Conservation (phyloP, 768 basidiomycete species). For the Agrocybe praecox region DNA sequence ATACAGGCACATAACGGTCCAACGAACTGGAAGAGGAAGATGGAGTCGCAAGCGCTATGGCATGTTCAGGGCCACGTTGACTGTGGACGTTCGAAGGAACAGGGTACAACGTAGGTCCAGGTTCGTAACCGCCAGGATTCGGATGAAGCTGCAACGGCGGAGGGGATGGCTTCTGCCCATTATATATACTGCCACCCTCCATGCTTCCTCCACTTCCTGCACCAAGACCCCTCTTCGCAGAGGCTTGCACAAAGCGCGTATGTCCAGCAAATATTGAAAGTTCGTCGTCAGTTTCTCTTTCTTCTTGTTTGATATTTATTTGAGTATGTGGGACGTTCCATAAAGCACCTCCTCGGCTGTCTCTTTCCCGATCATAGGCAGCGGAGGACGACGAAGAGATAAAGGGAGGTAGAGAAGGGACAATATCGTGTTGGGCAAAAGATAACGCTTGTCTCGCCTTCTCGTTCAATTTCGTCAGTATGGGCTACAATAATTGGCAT, state of each 20-base stretch:
- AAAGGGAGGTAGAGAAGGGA: constrained; percentile 13
- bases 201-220: constrained; percentile 8
- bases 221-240: constrained; percentile 37
- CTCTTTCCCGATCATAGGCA: constrained; percentile 13
- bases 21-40: constrained; percentile 4
- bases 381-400: neutral
- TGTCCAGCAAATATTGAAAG: constrained; percentile 71
- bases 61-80: neutral
- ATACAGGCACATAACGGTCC: constrained; percentile 2
- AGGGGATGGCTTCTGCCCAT: constrained; percentile 17
- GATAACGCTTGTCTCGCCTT: constrained; percentile 65
- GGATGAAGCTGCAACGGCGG: neutral
- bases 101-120: neutral
- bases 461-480: constrained; percentile 60
- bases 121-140: neutral
- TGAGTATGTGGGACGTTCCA: constrained; percentile 35
- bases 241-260: constrained; percentile 54
- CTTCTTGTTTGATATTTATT: constrained; percentile 49
- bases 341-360: constrained; percentile 36
- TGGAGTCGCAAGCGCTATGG: neutral
- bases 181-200: constrained; percentile 8
- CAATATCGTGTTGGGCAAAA: constrained; percentile 39
- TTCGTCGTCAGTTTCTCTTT: constrained; percentile 61
- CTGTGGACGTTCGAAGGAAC: neutral
- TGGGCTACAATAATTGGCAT: constrained; percentile 41